Base-by-base conservation (phyloP, 257 asterid genomes). In the Solanum ahanhuiri region DNA sequence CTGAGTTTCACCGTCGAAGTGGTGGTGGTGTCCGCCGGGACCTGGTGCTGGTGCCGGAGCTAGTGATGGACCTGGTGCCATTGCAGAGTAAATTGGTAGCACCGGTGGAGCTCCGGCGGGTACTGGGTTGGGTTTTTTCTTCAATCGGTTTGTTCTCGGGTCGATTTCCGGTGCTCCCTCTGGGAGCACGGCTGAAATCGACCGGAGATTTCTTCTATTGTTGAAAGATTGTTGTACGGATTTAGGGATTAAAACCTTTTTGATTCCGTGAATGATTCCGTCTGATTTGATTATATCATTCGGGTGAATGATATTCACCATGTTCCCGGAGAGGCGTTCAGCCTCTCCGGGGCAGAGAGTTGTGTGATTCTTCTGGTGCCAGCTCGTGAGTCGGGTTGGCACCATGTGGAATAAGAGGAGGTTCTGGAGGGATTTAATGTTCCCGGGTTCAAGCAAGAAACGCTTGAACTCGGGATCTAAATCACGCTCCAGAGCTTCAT, bases 11-110 rank as follows among this genome's bases (percentile, higher is more conserved):
- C 98, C 99, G 89, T 97, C 97, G 89, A 96, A 96, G 90, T 96
- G 98, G 90, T 91, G 96, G 92, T 91, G 98, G 11, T 93, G 95
- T 5, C 97, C 98, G 4, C 99, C 99, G 1, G 99, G 99, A 0
- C 98, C 98, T 0, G 99, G 99, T 0, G 99, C 99, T 0, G 98
- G 96, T 0, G 98, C 98, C 9, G 99, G 99, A 0, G 99, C 98
- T 22, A 96, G 90, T 1, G 98, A 92, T 2, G 99, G 99, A 2
- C 98, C 99, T 7, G 99, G 99, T 8, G 98, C 98, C 91, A 96
- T 1, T 39, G 99, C 98, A 76, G 91, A 93, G 88, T 57, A 92
- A 4, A 95, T 66, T 3, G 98, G 94, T 2, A 96, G 91, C 8
- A 66, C 92, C 2, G 98, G 98, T 3, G 98, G 93, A 1, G 97